Base-by-base conservation (phyloP, 345 rosid species). In the thale cress (Arabidopsis thaliana) region DNA sequence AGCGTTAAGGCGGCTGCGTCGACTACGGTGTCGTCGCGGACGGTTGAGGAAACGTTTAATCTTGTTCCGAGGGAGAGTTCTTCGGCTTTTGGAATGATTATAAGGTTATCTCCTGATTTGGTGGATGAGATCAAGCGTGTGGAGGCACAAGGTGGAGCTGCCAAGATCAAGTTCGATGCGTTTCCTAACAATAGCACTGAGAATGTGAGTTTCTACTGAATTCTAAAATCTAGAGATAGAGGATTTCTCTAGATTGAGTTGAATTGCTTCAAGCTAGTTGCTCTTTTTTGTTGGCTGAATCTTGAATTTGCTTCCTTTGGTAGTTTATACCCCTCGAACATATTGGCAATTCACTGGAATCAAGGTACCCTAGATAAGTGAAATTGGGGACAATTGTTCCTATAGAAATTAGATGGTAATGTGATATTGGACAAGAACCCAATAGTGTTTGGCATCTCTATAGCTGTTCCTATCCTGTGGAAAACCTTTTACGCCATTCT, bases 91-190 rank as follows among this genome's bases (percentile, higher is more conserved):
- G 88, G 87, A 9, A 86, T 90, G 97, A 90, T 88, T 23, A 90
- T 94, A 49, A 78, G 88, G 73, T 59, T 94, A 72, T 82, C 85
- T 23, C 98, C 98, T 42, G 98, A 87, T 67, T 81, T 94, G 84
- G 88, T 94, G 61, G 96, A 94, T 33, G 96, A 94, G 91, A 91
- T 94, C 81, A 88, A 82, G 80, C 85, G 84, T 49, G 80, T 84
- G 9, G 97, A 94, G 71, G 87, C 85, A 10, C 93, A 87, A 66
- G 92, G 97, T 22, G 85, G 82, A 59, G 77, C 83, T 22, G 91
- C 97, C 6, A 84, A 81, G 87, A 95, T 95, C 84, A 95, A 92
- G 78, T 95, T 95, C 82, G 97, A 87, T 84, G 82, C 92, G 25
- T 71, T 85, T 46, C 83, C 88, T 53, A 83, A 81, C 33, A 87